Base-by-base conservation (phyloP, 2,329 filamentous ascomycete species). In the Aspergillus sp. region DNA sequence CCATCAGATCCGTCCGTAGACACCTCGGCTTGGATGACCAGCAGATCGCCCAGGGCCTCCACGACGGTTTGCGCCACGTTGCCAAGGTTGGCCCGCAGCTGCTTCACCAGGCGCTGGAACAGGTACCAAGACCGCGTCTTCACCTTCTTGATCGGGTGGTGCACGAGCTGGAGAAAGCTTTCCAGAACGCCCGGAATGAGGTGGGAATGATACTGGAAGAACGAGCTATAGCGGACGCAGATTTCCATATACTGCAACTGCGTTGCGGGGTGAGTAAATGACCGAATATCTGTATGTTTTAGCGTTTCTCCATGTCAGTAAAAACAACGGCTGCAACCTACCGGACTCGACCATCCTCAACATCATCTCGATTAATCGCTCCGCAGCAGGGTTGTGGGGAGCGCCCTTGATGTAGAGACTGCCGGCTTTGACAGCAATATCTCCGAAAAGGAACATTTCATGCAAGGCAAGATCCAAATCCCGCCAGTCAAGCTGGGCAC, bases 231-330 rank as follows among this genome's bases (percentile, higher is more conserved):
- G 54, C 95, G 89, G 57, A 96, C 93, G 74, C 93, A 96, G 39
- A 96, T 96, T 75, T 99, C 95, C 93, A 99, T 97, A 72, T 96
- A 99, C 77, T 97, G 92, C 22, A 99, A 82, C 64, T 97, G 87
- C 54, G 97, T 93, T 16, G 93, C 92, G 1, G 95, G 94, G 73
- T 98, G 95, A 16, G 89, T 87, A 75, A 94, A 96, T 49, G 84
- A 89, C 60, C 91, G 89, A 66, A 97, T 90, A 66, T 91, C 92
- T 93, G 65, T 51, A 56, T 59, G 67, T 63, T 71, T 61, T 58
- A 55, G 47, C 24, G 31, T 53, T 42, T n/a, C 4, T 42, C 16
- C 36, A 52, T 50, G 53, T 14, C 10, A n/a, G 12, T 31, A n/a
- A 45, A n/a, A 36, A 20, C n/a, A 36, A 20, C 12, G 10, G n/a